Evolutionary conservation across 2,329 filamentous ascomycete species (phyloP).

Genomic region (Pestalotiopsis sp.): DNA sequence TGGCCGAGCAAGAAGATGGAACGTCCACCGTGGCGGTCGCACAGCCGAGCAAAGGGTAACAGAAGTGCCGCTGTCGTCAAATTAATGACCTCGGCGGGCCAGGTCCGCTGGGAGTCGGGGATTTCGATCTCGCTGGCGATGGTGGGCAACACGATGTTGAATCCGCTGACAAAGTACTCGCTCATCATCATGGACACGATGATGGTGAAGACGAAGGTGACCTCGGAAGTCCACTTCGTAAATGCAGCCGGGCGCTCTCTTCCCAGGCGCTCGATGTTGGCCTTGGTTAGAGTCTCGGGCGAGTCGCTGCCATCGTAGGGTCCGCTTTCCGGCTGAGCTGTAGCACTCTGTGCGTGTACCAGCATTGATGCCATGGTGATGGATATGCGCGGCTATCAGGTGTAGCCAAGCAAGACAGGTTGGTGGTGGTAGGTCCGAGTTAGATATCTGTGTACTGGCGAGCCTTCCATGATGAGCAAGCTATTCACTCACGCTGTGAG

Average conservation of each 20-base stretch:
- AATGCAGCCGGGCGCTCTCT: slow-evolving; percentile 59
- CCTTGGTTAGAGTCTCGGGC: slow-evolving; percentile 24
- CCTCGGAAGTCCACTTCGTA: slow-evolving; percentile 50
- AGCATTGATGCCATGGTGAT: background rate
- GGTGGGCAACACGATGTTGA: slow-evolving; percentile 72
- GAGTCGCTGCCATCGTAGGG: slow-evolving; percentile 17
- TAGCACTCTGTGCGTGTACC: slow-evolving; percentile 16
- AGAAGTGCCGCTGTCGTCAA: slow-evolving; percentile 58
- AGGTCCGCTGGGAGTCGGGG: slow-evolving; percentile 60
- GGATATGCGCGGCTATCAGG: background rate
- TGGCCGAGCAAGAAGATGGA: slow-evolving; percentile 62
- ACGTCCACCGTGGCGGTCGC: slow-evolving; percentile 66
- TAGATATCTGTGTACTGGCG: background rate
- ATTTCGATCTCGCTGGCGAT: slow-evolving; percentile 66
- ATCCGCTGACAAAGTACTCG: slow-evolving; percentile 80
- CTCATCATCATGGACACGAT: slow-evolving; percentile 61
- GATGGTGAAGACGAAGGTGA: slow-evolving; percentile 63
- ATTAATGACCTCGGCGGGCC: slow-evolving; percentile 66
- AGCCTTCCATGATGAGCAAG: background rate
- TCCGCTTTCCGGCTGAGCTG: slow-evolving; percentile 14
- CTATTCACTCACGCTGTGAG: background rate
- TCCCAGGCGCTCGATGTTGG: slow-evolving; percentile 57
- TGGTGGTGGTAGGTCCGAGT: background rate
- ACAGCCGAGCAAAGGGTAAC: slow-evolving; percentile 64
- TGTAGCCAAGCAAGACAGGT: background rate